Evolutionary conservation across 495 filamentous ascomycete species (phyloP), one percentile per base, ranked within the genome.

Genomic region (Friedmanniomyces simplex): DNA sequence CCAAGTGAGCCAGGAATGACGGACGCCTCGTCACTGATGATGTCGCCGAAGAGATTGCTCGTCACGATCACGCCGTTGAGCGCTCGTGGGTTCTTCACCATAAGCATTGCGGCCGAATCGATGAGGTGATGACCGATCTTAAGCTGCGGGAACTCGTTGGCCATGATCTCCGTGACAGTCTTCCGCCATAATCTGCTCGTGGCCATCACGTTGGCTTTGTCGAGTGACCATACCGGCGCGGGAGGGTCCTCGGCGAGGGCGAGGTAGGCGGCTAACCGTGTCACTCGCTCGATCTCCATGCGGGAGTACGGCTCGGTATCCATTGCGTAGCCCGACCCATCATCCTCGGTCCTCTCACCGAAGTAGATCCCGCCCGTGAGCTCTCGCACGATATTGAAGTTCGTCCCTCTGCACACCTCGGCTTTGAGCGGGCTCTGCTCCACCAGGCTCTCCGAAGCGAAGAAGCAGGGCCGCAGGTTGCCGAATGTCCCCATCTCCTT

Each of bases 341-440:
- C 87, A 53, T 88, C 84, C 69, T 97, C 93, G 61, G 82, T 88
- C 58, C 93, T 82, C 48, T 93, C 89, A 34, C 93, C 93, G 68
- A 98, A 98, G 77, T 98, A 98, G 70, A 98, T 91, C 32, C 93
- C 93, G 24, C 89, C 89, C 0, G 93, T 97, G 36, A 98, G 73
- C 73, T 98, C 93, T 50, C 93, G 88, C 61, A 98, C 83, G 69
- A 98, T 85, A 74, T 85, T 91, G 76, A 98, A 93, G 79, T 97
- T 84, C 63, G 86, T 88, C 62, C 87, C 91, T 50, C 82, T 79
- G 79, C 88, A 94, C 47, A 98, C 78, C 5, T 85, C 79, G 50
- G 86, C 85, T 71, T 94, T 95, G 50, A 98, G 82, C 0, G 93
- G 93, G 12, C 91, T 96, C 74, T 75, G 79, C 41, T 89, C 82